Evolutionary conservation across 495 filamentous ascomycete genomes (phyloP).

Genomic region (Glutinoglossum americanum): DNA sequence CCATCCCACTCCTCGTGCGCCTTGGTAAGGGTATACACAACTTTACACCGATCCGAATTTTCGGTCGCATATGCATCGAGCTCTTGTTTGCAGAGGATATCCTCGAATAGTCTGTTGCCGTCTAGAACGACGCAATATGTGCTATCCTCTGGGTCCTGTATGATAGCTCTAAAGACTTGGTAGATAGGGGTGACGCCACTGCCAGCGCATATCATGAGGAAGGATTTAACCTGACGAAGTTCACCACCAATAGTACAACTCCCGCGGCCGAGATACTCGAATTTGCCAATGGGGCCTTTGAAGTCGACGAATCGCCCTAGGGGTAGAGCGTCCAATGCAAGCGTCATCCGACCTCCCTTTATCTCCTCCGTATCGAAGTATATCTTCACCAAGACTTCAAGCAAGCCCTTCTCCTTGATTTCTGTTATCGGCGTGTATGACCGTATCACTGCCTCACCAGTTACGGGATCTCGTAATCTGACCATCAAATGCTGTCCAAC

Average conservation of each 20-base stretch:
- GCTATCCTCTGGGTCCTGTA: constrained; percentile 33
- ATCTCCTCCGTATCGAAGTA: constrained; percentile 41
- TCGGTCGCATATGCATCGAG: constrained; percentile 37
- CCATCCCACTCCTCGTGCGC: constrained; percentile 46
- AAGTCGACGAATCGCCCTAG: constrained; percentile 56
- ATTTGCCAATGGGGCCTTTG: constrained; percentile 81
- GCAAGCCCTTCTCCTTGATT: constrained; percentile 31
- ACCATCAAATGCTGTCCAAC: constrained; percentile 82
- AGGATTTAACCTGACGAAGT: constrained; percentile 35
- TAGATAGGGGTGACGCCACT: constrained; percentile 84
- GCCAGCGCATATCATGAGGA: constrained; percentile 82
- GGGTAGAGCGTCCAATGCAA: constrained; percentile 50
- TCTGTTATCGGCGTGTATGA: constrained; percentile 78
- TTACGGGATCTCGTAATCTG: constrained; percentile 48
- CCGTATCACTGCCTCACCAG: constrained; percentile 53
- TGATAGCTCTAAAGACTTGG: constrained; percentile 63
- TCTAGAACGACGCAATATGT: constrained; percentile 53
- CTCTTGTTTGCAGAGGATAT: constrained; percentile 67
- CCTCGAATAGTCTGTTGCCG: constrained; percentile 59
- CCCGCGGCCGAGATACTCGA: constrained; percentile 56
- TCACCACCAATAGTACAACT: constrained; percentile 37
- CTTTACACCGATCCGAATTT: constrained; percentile 32
- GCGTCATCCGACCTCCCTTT: constrained; percentile 68
- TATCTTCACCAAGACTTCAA: constrained; percentile 68
- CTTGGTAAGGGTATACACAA: constrained; percentile 56